Evolutionary conservation across 208 protist species (phyloP), one percentile per base, ranked within the genome.

Genomic region (Crithidia expoeki): DNA sequence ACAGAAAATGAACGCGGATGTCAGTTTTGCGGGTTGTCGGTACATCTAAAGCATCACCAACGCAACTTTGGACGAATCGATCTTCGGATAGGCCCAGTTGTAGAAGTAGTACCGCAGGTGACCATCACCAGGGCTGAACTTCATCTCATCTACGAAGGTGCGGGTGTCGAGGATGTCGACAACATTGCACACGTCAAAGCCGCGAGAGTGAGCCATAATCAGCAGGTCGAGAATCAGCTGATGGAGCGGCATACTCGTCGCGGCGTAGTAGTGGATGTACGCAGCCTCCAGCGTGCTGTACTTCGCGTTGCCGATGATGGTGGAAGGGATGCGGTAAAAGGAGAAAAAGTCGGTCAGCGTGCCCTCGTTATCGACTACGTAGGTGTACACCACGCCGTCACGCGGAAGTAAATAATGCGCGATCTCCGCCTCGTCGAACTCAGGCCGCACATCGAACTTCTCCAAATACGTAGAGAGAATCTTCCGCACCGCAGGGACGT

Each of bases 101-200:
- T 98, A 99, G 55, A 99, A 93, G 88, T 99, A 99, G 84, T 99
- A 99, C 47, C 98, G 88, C 17, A 99, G 90, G 27, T 95, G 74
- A 27, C 99, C 99, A 81, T 99, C 99, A 32, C 99, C 99, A 7
- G 83, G 69, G 4, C 88, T 92, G 75, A 99, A 99, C 72, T 99
- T 98, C 40, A 99, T 82, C n/a, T 97, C 80, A 17, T 97, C 81
- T 7, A 99, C 32, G 94, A 95, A 79, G 4, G 89, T 77, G 52
- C 74, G 62, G 77, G 98, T 98, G 27, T 98, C 88, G 46, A 99
- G 85, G 47, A 99, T 96, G 57, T 99, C 91, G 4, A 99, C 91
- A 59, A 94, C 91, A 86, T 99, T 99, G 82, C 98, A 99, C 16
- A 99, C 99, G 79, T 99, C 99, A 72, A 98, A 99, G 46, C 91